Evolutionary conservation across 2,329 filamentous ascomycete species (phyloP), one percentile per base, ranked within the genome.

Genomic region (Atkinsonella texensis): DNA sequence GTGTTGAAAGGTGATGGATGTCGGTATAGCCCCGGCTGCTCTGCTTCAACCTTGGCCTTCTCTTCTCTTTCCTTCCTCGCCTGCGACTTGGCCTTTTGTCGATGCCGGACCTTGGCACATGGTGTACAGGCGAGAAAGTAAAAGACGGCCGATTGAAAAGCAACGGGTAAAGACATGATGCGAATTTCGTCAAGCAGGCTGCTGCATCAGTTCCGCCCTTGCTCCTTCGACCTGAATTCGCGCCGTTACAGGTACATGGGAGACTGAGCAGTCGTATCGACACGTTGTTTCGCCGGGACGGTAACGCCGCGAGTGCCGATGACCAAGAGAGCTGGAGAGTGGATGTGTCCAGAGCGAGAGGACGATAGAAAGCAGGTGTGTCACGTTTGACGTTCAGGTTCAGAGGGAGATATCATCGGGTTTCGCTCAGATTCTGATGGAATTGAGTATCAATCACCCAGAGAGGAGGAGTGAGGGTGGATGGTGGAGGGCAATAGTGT

Each of bases 1-100:
- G 89, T 95, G 61, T 83, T 84, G 60, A 89, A 93, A 1, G 89
- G 87, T 44, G 82, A 80, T 1, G 85, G 89, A 61, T 96, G 89
- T 48, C 81, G 76, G 66, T 95, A 93, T 11, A 81, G 68, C 41
- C 79, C 80, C 0, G 87, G 87, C 63, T 89, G 80, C 57, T 89
- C 80, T 51, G 76, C 77, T 58, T 85, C 79, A 53, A 83, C 68
- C 53, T 74, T 79, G 45, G 77, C 75, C 64, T 85, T 84, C 58
- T 85, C 79, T 58, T 79, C 73, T 52, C 83, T 76, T 55, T 85
- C 82, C 60, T 77, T 77, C 62, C 81, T 81, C 48, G 87, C 86
- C 64, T 87, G 77, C 58, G 80, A 78, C 66, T 80, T 84, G 53
- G 84, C 77, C 65, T 84, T 85, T 59, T 84, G 80, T 56, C 82